Evolutionary conservation across 2,329 filamentous ascomycete species (phyloP).

Genomic region (Phoma sp.): DNA sequence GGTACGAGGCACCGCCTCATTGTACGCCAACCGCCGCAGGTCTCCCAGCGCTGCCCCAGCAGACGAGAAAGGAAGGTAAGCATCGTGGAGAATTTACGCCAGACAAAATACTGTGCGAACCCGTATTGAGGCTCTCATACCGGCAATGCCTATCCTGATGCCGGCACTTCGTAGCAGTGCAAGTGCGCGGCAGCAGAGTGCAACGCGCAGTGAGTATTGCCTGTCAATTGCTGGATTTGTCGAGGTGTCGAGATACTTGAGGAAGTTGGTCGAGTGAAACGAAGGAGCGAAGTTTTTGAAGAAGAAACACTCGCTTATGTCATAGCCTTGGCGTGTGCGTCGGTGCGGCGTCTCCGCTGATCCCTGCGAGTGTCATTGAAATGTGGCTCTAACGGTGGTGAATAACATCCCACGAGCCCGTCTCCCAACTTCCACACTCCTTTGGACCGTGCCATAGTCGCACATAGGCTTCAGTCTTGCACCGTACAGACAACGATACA

Average conservation of each 20-base stretch:
- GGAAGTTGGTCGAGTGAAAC: background rate
- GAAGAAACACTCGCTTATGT: conserved; percentile 12
- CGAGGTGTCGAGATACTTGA: background rate
- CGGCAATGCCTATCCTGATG: background rate
- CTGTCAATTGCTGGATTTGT: background rate
- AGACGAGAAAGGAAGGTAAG: background rate
- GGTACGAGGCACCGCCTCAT: conserved; percentile 5
- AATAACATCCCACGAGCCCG: conserved; percentile 12
- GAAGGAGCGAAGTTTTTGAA: conserved; percentile 13
- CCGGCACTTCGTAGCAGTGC: background rate
- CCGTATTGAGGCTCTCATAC: background rate
- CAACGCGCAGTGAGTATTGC: background rate
- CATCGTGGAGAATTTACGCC: background rate
- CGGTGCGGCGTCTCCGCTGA: conserved; percentile 8
- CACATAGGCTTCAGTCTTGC: background rate
- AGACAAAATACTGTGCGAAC: background rate
- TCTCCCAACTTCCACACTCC: conserved; percentile 5
- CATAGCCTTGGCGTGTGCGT: too few species aligned
- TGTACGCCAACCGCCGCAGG: conserved; percentile 8
- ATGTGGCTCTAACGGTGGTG: conserved; percentile 20
- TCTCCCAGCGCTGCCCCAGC: conserved; percentile 2
- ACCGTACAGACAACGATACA: background rate
- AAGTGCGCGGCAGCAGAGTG: too few species aligned
- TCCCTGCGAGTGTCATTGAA: conserved; percentile 14
- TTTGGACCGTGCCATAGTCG: conserved; percentile 10